Evolutionary conservation across 2,329 filamentous ascomycete species (phyloP), one percentile per base, ranked within the genome.

Genomic region (Diaporthe sp.): DNA sequence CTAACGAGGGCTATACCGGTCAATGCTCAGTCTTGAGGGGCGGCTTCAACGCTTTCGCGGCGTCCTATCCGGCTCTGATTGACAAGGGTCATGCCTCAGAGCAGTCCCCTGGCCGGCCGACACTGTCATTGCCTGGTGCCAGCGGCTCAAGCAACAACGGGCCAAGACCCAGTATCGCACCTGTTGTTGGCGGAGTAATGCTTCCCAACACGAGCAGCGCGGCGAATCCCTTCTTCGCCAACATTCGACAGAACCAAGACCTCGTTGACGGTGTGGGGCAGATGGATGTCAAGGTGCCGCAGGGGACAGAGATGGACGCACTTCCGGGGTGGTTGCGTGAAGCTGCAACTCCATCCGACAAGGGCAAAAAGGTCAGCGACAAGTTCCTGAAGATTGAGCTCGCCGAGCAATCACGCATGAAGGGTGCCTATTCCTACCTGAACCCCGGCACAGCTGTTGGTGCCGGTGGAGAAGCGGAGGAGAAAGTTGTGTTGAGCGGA

Each of bases 201-300:
- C 92, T 98, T 82, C 97, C 97, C 1, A 86, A 87, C 53, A 89
- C 91, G 0, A 89, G 91, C 78, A 92, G 92, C 76, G 90, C 91
- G 0, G 89, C 92, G 0, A 98, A 97, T 80, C 96, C 96, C 0
- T 98, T 99, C 86, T 98, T 98, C 83, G 92, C 92, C 77, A 98
- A 98, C 78, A 98, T 99, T 80, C 92, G 97, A 58, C 97, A 98
- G 83, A 98, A 98, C 78, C 96, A 97, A 91, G 97, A 98, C 81
- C 88, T 99, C 25, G 93, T 97, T 44, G 95, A 95, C 79, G 97
- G 97, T 28, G 96, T 98, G 15, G 97, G 97, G 0, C 96, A 98
- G 80, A 92, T 92, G 80, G 89, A 92, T n/a, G 82, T 92, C 8
- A 80, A 82, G 2, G 81, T 89, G 12, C 89, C 90, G 0, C 57